phyloP scores from a whole-genome alignment of 352 stramenopile species.

The Phytophthora sansomeana region DNA sequence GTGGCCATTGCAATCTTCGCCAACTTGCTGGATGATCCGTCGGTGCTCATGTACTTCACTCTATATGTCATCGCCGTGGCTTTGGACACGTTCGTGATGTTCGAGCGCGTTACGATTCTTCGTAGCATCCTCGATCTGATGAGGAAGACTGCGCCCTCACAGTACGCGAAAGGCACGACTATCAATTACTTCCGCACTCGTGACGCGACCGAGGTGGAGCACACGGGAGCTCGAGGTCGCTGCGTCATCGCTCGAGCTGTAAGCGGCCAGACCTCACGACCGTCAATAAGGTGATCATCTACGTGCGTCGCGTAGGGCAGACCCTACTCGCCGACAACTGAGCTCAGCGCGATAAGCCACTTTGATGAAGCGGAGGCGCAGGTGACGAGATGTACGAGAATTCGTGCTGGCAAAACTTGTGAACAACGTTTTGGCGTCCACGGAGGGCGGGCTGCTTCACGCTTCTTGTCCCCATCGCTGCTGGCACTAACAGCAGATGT shows the following conservation, averaged over 20 bases:
- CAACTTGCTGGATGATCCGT: constrained; percentile 55
- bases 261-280: constrained; percentile 85
- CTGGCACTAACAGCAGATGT: no score
- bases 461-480: no score
- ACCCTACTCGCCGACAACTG: no score
- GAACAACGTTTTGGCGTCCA: no score
- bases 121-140: constrained; percentile 44
- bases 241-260: constrained; percentile 53
- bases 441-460: no score
- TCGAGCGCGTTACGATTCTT: constrained; percentile 56
- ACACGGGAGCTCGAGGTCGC: constrained; percentile 50
- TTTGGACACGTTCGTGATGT: constrained; percentile 55
- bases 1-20: constrained; percentile 54
- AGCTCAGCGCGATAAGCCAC: no score
- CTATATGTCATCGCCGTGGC: constrained; percentile 58
- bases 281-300: constrained; percentile 91
- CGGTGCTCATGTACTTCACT: constrained; percentile 58
- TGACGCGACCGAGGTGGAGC: constrained; percentile 21
- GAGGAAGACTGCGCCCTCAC: constrained; percentile 45
- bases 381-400: no score
- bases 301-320: constrained; percentile 87
- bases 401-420: no score
- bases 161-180: constrained; percentile 21
- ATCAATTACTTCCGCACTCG: constrained; percentile 46
- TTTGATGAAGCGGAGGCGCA: no score